Evolutionary conservation across 148 eudicot species (phyloP).

Genomic region (Simmondsia chinensis): DNA sequence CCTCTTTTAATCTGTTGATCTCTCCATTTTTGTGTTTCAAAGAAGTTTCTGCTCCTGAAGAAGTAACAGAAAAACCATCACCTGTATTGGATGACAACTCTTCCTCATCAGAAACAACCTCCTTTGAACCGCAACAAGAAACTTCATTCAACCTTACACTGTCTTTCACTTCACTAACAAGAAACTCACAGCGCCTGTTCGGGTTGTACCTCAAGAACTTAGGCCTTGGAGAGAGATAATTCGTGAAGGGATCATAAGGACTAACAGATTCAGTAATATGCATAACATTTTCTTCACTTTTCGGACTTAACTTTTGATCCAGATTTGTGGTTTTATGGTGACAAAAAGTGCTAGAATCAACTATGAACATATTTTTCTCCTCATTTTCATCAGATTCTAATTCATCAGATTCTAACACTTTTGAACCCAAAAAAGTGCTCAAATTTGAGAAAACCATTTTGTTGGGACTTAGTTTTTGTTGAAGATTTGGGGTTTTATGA

Average conservation of each 20-base stretch:
- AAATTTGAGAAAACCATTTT: constrained; percentile 13
- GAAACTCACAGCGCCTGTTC: constrained; percentile 20
- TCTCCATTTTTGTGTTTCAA: constrained; percentile 7
- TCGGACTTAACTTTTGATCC: too few species aligned
- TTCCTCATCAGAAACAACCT: constrained; percentile 6
- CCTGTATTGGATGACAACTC: not conserved
- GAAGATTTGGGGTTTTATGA: constrained; percentile 19
- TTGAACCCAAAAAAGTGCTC: constrained; percentile 1
- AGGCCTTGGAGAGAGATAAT: constrained; percentile 69
- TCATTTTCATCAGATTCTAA: constrained; percentile 5
- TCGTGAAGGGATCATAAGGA: constrained; percentile 51
- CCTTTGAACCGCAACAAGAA: too few species aligned
- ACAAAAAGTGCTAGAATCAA: too few species aligned
- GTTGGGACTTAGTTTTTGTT: constrained; percentile 1
- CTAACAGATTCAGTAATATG: too few species aligned
- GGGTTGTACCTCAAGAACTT: constrained; percentile 51
- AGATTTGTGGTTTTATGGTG: too few species aligned
- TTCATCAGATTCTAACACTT: not conserved
- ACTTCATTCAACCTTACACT: not conserved
- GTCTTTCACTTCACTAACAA: constrained; percentile 6
- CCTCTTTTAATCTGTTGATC: constrained; percentile 1
- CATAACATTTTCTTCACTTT: too few species aligned
- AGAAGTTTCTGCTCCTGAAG: constrained; percentile 6
- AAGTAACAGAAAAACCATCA: constrained; percentile 9
- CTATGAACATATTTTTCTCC: constrained; percentile 9